phyloP scores from a whole-genome alignment of 2,329 filamentous ascomycete genomes.

The Fusarium sp. region DNA sequence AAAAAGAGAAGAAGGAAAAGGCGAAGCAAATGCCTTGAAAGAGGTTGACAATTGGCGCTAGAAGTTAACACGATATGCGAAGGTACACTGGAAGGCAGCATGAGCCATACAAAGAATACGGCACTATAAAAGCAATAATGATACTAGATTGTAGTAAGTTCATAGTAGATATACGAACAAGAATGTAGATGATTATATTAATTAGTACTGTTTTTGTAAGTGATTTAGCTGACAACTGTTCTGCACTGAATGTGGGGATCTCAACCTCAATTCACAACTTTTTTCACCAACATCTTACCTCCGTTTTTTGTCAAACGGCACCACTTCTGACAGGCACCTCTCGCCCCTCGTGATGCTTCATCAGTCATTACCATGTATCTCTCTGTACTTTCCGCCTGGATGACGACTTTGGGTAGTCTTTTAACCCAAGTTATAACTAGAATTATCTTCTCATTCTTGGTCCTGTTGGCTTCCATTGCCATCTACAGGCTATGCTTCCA shows the following conservation, averaged over 20 bases:
- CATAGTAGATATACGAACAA: neutral
- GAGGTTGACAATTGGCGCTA: neutral
- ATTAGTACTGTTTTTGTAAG: neutral
- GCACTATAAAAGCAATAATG: neutral
- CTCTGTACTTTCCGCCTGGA: slow-evolving; percentile 3
- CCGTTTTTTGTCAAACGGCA: neutral
- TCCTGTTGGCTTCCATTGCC: slow-evolving; percentile 35
- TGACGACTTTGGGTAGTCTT: slow-evolving; percentile 3
- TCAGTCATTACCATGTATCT: slow-evolving; percentile 20
- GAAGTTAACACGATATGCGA: no score
- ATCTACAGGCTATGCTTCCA: slow-evolving; percentile 59
- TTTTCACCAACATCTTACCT: slow-evolving; percentile 12
- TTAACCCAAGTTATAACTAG: slow-evolving; percentile 1
- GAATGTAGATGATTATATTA: no score
- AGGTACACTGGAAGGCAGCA: neutral
- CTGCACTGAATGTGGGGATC: slow-evolving; percentile 17
- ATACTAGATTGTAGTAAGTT: neutral
- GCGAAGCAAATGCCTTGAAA: slow-evolving; percentile 11
- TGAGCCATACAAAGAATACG: neutral
- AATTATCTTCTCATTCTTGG: slow-evolving; percentile 12
- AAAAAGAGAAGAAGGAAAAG: slow-evolving; percentile 42
- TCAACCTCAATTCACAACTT: slow-evolving; percentile 3
- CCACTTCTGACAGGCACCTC: neutral
- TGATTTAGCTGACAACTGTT: neutral
- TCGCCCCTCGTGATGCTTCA: slow-evolving; percentile 27